These are phyloP conservation scores for Akanthomyces uredinophilus DNA, from an alignment of 2,329 filamentous ascomycete genomes.

Conservation along the genomic window DNA sequence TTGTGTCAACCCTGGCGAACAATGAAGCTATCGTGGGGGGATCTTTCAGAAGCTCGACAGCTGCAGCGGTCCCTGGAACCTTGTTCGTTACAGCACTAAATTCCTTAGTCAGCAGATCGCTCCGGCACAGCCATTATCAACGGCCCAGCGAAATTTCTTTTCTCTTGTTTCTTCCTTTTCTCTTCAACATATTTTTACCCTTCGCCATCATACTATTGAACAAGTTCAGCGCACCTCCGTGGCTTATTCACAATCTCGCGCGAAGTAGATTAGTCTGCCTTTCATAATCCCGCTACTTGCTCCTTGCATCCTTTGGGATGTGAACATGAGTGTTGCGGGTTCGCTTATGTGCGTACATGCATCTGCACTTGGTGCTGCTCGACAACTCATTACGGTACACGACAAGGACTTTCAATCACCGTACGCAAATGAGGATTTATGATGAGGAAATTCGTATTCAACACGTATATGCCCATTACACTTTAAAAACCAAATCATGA, in stretches of 20 bases:
- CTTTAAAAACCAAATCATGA: slow-evolving; percentile 7
- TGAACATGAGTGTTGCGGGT: slow-evolving; percentile 47
- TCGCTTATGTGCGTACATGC: slow-evolving; percentile 60
- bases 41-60: too few relatives aligned
- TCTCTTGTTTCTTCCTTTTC: slow-evolving; percentile 31
- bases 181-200: slow-evolving; percentile 44
- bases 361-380: not conserved
- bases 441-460: slow-evolving; percentile 10
- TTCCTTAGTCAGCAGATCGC: slow-evolving; percentile 6
- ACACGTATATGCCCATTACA: slow-evolving; percentile 11
- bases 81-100: not conserved
- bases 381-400: too few relatives aligned
- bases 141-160: slow-evolving; percentile 18
- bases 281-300: slow-evolving; percentile 57
- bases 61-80: not conserved
- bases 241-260: slow-evolving; percentile 41
- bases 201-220: slow-evolving; percentile 34
- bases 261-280: slow-evolving; percentile 53
- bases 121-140: not conserved
- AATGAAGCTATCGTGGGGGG: too few relatives aligned
- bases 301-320: slow-evolving; percentile 23
- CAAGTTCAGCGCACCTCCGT: slow-evolving; percentile 27
- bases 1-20: too few relatives aligned
- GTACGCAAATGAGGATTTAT: not conserved
- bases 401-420: not conserved